Conservation (phyloP, 768 basidiomycete genomes). For the Hydnomerulius pinastri region DNA sequence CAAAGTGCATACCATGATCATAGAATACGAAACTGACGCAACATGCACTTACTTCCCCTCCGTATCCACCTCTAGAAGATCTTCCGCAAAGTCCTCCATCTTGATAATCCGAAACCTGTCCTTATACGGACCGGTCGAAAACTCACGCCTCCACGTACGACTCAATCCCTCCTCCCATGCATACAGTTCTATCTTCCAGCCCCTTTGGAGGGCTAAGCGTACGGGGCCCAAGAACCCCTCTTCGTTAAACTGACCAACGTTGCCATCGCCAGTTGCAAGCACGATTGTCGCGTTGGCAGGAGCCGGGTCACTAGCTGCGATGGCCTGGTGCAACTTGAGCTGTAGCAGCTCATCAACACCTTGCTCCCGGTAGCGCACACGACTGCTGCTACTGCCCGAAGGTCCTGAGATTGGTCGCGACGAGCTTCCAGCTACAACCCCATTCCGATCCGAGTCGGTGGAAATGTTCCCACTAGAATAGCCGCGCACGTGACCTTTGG, state of each 20-base stretch:
- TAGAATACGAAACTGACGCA: neutral
- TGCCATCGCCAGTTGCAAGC: slow-evolving; percentile 92
- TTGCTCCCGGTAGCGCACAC: slow-evolving; percentile 80
- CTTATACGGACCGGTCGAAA: slow-evolving; percentile 50
- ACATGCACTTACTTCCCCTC: slow-evolving; percentile 18
- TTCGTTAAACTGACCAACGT: slow-evolving; percentile 88
- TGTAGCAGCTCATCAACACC: slow-evolving; percentile 95
- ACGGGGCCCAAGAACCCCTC: slow-evolving; percentile 92
- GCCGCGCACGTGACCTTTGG: slow-evolving; percentile 15
- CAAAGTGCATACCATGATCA: neutral
- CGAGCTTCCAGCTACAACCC: slow-evolving; percentile 14
- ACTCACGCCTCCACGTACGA: slow-evolving; percentile 73
- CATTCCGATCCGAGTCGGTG: slow-evolving; percentile 29
- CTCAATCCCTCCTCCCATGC: slow-evolving; percentile 88
- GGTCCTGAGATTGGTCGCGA: slow-evolving; percentile 14
- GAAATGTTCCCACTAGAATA: slow-evolving; percentile 24
- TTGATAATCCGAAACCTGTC: slow-evolving; percentile 56
- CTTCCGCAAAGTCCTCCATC: slow-evolving; percentile 67
- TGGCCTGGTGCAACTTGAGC: slow-evolving; percentile 86
- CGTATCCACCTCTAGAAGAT: slow-evolving; percentile 49
- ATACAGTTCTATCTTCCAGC: slow-evolving; percentile 95
- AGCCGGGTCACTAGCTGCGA: slow-evolving; percentile 69
- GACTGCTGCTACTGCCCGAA: slow-evolving; percentile 25
- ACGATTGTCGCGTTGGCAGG: slow-evolving; percentile 76
- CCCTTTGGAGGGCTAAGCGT: slow-evolving; percentile 79